Conservation (phyloP, 2,329 filamentous ascomycete species). For the Coccinonectria pachysandricola region DNA sequence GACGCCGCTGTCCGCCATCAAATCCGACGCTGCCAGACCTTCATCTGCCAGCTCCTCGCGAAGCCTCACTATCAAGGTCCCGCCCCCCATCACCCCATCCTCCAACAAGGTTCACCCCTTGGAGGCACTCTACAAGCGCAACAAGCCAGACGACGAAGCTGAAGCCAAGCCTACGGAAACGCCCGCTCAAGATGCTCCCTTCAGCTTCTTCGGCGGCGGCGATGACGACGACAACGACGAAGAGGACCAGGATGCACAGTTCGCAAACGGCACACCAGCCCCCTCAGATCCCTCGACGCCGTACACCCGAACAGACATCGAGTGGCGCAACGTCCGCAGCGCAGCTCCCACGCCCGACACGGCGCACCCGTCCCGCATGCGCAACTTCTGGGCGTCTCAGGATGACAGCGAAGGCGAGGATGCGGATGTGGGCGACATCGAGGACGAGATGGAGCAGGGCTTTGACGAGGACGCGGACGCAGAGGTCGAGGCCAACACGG, state of each 20-base stretch:
- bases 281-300: conserved; percentile 62
- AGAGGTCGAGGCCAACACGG: conserved; percentile 15
- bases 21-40: conserved; percentile 28
- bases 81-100: conserved; percentile 33
- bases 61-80: conserved; percentile 46
- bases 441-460: conserved; percentile 22
- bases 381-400: conserved; percentile 45
- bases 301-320: conserved; percentile 68
- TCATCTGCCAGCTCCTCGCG: conserved; percentile 40
- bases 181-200: conserved; percentile 38
- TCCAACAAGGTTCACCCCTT: conserved; percentile 63
- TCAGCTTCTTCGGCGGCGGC: conserved; percentile 64
- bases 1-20: conserved; percentile 15
- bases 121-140: conserved; percentile 82
- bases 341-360: conserved; percentile 94
- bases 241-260: too few relatives aligned
- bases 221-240: conserved; percentile 36
- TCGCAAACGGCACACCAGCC: conserved; percentile 8
- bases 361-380: conserved; percentile 58
- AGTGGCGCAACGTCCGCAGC: conserved; percentile 65
- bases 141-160: conserved; percentile 34
- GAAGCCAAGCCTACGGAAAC: conserved; percentile 25
- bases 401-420: conserved; percentile 30
- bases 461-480: conserved; percentile 18
- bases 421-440: conserved; percentile 33